Evolutionary conservation across 805 yeast genomes (phyloP).

Genomic region (Schwanniomyces polymorphus): DNA sequence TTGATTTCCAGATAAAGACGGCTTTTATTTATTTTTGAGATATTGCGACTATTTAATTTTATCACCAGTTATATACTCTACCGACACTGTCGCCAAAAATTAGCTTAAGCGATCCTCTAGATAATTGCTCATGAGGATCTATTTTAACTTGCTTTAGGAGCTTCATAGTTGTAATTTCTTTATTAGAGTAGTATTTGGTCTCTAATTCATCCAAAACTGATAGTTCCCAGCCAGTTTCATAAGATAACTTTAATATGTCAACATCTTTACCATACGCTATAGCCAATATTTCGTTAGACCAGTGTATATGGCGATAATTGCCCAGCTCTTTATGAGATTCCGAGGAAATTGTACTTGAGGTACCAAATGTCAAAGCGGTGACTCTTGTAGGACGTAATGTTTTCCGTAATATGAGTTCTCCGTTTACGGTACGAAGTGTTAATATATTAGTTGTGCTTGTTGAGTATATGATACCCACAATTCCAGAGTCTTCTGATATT

Average conservation of each 20-base stretch:
- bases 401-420: slow-evolving; percentile 36
- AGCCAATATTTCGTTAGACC: slow-evolving; percentile 37
- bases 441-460: slow-evolving; percentile 19
- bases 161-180: slow-evolving; percentile 26
- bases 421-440: slow-evolving; percentile 53
- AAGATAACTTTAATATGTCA: slow-evolving; percentile 26
- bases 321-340: slow-evolving; percentile 20
- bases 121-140: slow-evolving; percentile 35
- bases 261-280: slow-evolving; percentile 27
- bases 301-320: slow-evolving; percentile 29
- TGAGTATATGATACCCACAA: slow-evolving; percentile 39
- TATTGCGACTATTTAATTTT: neutral
- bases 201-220: neutral
- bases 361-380: slow-evolving; percentile 28
- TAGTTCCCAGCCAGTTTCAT: slow-evolving; percentile 11
- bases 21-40: neutral
- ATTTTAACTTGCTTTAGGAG: slow-evolving; percentile 26
- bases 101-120: slow-evolving; percentile 39
- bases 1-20: neutral
- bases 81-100: slow-evolving; percentile 58
- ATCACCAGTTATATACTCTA: slow-evolving; percentile 46
- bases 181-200: neutral
- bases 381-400: slow-evolving; percentile 12
- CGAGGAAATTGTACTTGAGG: slow-evolving; percentile 25
- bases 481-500: slow-evolving; percentile 57